Evolutionary conservation across 768 basidiomycete genomes (phyloP), one percentile per base, ranked within the genome.

Genomic region (Rhodosporidiobolus sp.): DNA sequence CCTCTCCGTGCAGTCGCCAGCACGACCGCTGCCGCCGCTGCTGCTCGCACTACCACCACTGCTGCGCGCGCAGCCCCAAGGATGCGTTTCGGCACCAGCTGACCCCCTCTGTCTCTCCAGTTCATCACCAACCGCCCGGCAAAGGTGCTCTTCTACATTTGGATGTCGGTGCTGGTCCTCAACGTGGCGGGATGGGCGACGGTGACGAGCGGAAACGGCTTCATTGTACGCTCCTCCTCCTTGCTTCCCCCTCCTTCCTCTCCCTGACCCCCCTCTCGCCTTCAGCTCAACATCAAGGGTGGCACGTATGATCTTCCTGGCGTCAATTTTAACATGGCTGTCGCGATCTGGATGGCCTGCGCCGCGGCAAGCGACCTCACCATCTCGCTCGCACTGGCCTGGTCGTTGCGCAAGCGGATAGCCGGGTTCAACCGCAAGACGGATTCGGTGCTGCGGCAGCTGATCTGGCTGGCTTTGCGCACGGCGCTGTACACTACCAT

Each of bases 401-500:
- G 53, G 52, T n/a, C 26, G 17, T 46, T 68, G 1, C 11, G 46
- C 26, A 38, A 30, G 4, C 60, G 67, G 20, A 61, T 68, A 30
- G 53, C 60, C 4, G 52, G 62, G 46, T 68, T 68, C 61, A 62
- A 62, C 46, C 0, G 1, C 2, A n/a, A 20, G 30, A 68, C 60
- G 9, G 67, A 68, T 24, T 49, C 52, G 10, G 24, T 56, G 4
- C 53, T 68, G 10, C 53, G 54, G 20, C 53, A 55, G 45, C 54
- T 68, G 24, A 62, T 62, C 32, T 26, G 55, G 38, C 24, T 56
- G 24, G 60, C 53, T 3, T 19, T 68, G 4, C 52, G 67, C 12
- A 49, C 60, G 28, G 67, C 67, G 24, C 19, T 60, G 14, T 68
- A 62, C 60, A 68, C 67, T 6, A 38, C 67, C 2, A n/a, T 68